Evolutionary conservation across 805 yeast species (phyloP), one percentile per base, ranked within the genome.

Genomic region (Sugiyamaella marilandica): DNA sequence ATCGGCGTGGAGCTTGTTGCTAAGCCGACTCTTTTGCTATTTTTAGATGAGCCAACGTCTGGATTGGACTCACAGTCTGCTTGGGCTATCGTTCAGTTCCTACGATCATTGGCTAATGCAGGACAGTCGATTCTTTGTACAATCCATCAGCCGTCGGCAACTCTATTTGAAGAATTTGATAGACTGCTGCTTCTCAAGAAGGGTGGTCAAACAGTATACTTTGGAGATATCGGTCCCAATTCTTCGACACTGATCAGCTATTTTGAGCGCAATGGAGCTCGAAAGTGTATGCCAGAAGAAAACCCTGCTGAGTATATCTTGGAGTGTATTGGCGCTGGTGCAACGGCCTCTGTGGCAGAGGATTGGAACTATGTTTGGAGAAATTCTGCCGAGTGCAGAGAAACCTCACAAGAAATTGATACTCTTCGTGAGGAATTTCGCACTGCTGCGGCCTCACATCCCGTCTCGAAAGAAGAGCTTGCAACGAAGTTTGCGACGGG

Each of bases 201-300:
- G 58, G 95, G 95, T 66, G 95, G 95, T 59, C 73, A 76, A 62
- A 86, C 91, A 58, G 92, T 84, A 32, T 86, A 86, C 68, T 86
- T 85, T 65, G 95, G 95, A 61, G 90, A 85, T 57, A 80, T 85
- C 61, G 94, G 94, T 59, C 73, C 75, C 55, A 78, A 80, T 64
- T 84, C 86, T 49, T 53, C 60, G 36, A 73, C 82, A 2, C 73
- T 86, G 67, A 78, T 83, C 44, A 66, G 74, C 53, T 86, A 85
- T 67, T 85, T 85, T 63, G 91, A 85, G 70, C 76, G 76, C 59
- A 70, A 83, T 65, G 87, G 96, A 34, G 89, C 91, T 39, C 78
- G 83, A 55, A 74, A 77, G 50, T 86, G 94, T 72, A 74, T 71
- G 33, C 67, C 67, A 10, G 68, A 71, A 35, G 89, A 82, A 51